phyloP scores from a whole-genome alignment of 805 yeast species.

The Jamesozyma spencerorum region DNA sequence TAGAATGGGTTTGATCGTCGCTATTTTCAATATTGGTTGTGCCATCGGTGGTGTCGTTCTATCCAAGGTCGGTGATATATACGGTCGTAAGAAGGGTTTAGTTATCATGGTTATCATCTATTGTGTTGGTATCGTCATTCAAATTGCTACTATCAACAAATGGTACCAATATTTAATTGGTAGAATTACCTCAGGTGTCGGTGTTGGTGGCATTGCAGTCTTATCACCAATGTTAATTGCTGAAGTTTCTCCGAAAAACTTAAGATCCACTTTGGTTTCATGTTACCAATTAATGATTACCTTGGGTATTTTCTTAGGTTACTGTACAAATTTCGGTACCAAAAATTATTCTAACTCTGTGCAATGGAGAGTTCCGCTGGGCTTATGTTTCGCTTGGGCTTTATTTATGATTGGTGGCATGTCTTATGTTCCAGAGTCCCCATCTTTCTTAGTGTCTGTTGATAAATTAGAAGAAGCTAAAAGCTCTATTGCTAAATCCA shows the following conservation, averaged over 20 bases:
- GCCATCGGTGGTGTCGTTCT: constrained; percentile 1
- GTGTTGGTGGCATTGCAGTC: constrained; percentile 3
- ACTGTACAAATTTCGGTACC: constrained; percentile 2
- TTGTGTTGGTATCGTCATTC: neutral
- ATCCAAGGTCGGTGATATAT: constrained; percentile 1
- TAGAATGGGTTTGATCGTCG: constrained; percentile 1
- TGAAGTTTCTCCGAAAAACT: constrained; percentile 1
- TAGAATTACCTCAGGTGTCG: constrained; percentile 2
- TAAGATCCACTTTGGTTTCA: constrained; percentile 1
- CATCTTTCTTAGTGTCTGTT: constrained; percentile 30
- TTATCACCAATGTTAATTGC: constrained; percentile 1
- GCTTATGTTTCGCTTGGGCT: constrained; percentile 3
- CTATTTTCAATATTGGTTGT: constrained; percentile 3
- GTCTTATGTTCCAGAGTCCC: constrained; percentile 2
- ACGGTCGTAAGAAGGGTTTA: constrained; percentile 1
- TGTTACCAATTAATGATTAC: constrained; percentile 3
- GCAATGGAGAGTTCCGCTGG: constrained; percentile 2
- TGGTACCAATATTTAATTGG: constrained; percentile 2
- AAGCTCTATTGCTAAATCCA: constrained; percentile 34
- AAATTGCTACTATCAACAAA: constrained; percentile 1
- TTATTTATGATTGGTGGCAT: constrained; percentile 2
- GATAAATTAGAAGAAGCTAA: constrained; percentile 53
- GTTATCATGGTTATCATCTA: neutral
- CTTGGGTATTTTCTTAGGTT: constrained; percentile 2
- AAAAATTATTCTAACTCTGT: constrained; percentile 1